Percentiles rank a stretch among this genome's conserved stretches.
phyloP scores from a whole-genome alignment of 1,139 yeast genomes.

The Yamadazyma jaroonii region DNA sequence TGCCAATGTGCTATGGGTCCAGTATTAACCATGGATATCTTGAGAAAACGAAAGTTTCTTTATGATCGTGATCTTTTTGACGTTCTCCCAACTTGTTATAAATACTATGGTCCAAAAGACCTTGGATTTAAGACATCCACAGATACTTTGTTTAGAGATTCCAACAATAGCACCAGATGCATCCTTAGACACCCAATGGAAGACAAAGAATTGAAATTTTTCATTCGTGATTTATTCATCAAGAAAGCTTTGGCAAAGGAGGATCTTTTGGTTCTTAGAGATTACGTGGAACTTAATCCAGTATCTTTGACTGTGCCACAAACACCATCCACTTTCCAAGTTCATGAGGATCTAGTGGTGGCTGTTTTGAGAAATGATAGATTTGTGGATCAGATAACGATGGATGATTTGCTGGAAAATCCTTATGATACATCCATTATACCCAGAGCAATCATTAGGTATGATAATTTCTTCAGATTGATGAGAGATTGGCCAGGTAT shows the following conservation, averaged over 20 bases:
- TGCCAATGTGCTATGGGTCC: no score
- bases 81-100: no score
- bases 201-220: no score
- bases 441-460: conserved; percentile 21
- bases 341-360: conserved; percentile 24
- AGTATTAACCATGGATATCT: no score
- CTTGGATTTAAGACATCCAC: no score
- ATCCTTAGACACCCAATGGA: no score
- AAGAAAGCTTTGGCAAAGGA: not conserved
- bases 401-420: conserved; percentile 27
- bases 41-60: no score
- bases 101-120: no score
- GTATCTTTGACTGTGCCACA: conserved; percentile 18
- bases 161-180: no score
- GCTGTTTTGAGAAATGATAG: conserved; percentile 32
- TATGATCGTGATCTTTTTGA: no score
- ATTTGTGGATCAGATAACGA: conserved; percentile 30
- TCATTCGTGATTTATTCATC: not conserved
- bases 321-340: conserved; percentile 14
- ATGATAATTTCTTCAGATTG: conserved; percentile 24
- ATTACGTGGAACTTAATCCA: conserved; percentile 8
- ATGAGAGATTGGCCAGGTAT: conserved; percentile 8
- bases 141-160: no score
- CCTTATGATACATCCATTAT: conserved; percentile 19
- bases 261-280: conserved; percentile 10